A percentile compares a stretch with the other conserved stretches of the same genome.
Evolutionary conservation across 192 early-diverging fungal species (phyloP).

Genomic region (Geranomyces variabilis): DNA sequence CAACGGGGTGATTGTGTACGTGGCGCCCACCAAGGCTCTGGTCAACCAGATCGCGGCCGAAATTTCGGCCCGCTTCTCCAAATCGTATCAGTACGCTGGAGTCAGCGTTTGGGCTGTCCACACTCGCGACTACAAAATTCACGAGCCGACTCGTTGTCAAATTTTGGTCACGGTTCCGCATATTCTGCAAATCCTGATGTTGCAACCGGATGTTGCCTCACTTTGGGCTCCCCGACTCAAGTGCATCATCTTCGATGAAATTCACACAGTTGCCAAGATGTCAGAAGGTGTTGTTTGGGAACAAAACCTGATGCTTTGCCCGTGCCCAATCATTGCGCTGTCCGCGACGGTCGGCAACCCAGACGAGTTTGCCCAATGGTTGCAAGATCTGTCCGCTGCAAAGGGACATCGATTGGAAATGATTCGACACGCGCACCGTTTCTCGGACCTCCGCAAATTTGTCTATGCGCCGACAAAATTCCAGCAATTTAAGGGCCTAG

Average conservation of each 20-base stretch:
- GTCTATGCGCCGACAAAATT: conserved; percentile 33
- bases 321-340: conserved; percentile 48
- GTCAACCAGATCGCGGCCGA: conserved; percentile 54
- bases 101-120: conserved; percentile 40
- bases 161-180: conserved; percentile 44
- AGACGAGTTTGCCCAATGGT: conserved; percentile 34
- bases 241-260: conserved; percentile 56
- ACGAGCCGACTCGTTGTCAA: conserved; percentile 37
- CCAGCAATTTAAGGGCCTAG: not conserved
- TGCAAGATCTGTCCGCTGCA: conserved; percentile 20
- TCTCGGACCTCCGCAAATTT: conserved; percentile 47
- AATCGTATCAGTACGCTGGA: conserved; percentile 33
- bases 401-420: conserved; percentile 29
- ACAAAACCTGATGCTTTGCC: conserved; percentile 40
- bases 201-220: conserved; percentile 17
- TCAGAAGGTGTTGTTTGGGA: conserved; percentile 45
- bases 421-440: conserved; percentile 41
- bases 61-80: conserved; percentile 47
- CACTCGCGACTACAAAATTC: conserved; percentile 42
- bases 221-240: conserved; percentile 36
- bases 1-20: conserved; percentile 49
- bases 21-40: conserved; percentile 53
- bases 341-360: conserved; percentile 51
- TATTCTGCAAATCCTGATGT: conserved; percentile 25
- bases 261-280: conserved; percentile 26